Base-by-base conservation (phyloP, 1,284 basidiomycete genomes). In the Volvariella volvacea region DNA sequence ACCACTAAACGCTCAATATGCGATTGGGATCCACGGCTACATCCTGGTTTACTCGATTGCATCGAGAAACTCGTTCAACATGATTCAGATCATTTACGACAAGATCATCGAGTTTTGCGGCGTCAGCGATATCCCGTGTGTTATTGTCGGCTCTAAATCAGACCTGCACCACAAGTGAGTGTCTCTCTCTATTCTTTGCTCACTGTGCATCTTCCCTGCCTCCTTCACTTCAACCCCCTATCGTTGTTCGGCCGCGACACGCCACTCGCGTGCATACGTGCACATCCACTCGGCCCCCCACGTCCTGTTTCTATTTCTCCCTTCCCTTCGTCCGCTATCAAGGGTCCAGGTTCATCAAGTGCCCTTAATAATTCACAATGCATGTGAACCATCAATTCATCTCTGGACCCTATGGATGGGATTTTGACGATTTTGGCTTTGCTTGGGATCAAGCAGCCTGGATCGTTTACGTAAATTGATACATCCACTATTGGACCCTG, bases 41-140 rank as follows among this genome's bases (percentile, higher is more conserved):
- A 66, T 74, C 46, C 65, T 75, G 43, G 95, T 99, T 34, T 99
- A 98, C 72, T 92, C 91, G 7, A 92, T 99, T 64, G 82, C 91
- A 7, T 93, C 90, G 22, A 75, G 87, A 51, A 84, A 86, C 58
- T 93, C 91, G 20, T 99, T 98, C 69, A 90, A 99, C 55, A 97
- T 98, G 90, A 80, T 97, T 52, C 82, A 89, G 63, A 88, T 92
- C 56, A 82, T 99, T 32, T 85, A 97, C 61, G 94, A 99, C 74
- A 99, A 99, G 79, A 97, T 99, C 57, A 73, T 94, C 57, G 87
- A 94, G 66, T 97, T 92, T 62, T 92, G 88, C 43, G 95, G 94
- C 41, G 77, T 92, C 43, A 82, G 85, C 49, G 81, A 83, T 52
- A 88, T 98, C 36, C 94, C 96, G 10, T 94, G 94, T 65, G 92